phyloP scores from a whole-genome alignment of 2,329 filamentous ascomycete genomes.

The Zymoseptoria pseudotritici region DNA sequence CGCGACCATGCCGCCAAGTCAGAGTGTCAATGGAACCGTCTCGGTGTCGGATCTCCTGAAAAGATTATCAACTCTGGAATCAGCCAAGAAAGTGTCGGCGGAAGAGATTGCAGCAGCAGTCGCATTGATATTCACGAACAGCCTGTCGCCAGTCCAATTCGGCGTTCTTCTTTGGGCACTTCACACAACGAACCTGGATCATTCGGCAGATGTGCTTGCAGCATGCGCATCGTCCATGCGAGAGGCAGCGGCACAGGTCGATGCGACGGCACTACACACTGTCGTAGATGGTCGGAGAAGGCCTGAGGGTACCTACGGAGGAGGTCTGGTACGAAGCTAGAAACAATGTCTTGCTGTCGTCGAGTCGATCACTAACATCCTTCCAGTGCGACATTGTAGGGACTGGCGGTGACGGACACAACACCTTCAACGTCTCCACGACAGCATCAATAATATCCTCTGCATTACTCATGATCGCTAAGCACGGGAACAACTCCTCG shows the following conservation, averaged over 20 bases:
- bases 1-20: slow-evolving; percentile 9
- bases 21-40: slow-evolving; percentile 17
- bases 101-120: slow-evolving; percentile 85
- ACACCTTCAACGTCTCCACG: slow-evolving; percentile 97
- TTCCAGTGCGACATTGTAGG: slow-evolving; percentile 82
- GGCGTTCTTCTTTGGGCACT: slow-evolving; percentile 82
- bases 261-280: slow-evolving; percentile 53
- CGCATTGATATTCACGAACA: slow-evolving; percentile 83
- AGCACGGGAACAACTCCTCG: slow-evolving; percentile 92
- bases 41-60: slow-evolving; percentile 65
- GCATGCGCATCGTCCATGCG: slow-evolving; percentile 81
- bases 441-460: slow-evolving; percentile 89
- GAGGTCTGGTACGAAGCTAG: slow-evolving; percentile 63
- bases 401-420: slow-evolving; percentile 90
- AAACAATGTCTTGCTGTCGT: not conserved
- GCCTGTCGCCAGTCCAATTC: slow-evolving; percentile 79
- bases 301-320: slow-evolving; percentile 66
- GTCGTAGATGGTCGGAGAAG: slow-evolving; percentile 55
- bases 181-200: slow-evolving; percentile 83
- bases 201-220: slow-evolving; percentile 75
- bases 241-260: slow-evolving; percentile 64
- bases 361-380: slow-evolving; percentile 4
- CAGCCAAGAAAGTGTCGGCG: slow-evolving; percentile 50
- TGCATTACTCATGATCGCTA: slow-evolving; percentile 74
- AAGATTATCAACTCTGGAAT: slow-evolving; percentile 51